Percentiles rank a stretch among this genome's conserved stretches.
Conservation (phyloP, 495 filamentous ascomycete genomes). For the Friedmanniomyces endolithicus region DNA sequence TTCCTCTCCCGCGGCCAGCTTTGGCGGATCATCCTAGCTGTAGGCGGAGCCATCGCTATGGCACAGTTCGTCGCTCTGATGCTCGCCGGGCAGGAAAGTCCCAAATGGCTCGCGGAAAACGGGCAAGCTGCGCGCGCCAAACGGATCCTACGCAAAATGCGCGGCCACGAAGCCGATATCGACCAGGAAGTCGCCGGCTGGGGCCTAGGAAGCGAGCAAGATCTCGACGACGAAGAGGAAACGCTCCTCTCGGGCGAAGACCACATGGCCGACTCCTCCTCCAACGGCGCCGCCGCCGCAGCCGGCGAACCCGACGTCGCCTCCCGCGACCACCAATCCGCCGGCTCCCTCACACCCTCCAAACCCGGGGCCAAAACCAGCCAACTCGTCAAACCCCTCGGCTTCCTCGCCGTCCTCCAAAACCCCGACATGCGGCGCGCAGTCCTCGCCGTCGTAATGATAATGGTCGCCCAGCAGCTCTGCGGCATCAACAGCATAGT, state of each 20-base stretch:
- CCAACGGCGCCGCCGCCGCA: background rate
- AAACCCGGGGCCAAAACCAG: background rate
- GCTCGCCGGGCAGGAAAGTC: constrained; percentile 66
- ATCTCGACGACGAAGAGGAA: constrained; percentile 29
- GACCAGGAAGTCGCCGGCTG: constrained; percentile 58
- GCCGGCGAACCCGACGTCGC: background rate
- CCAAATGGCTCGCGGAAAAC: constrained; percentile 67
- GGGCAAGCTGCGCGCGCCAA: constrained; percentile 49
- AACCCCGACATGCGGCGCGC: constrained; percentile 60
- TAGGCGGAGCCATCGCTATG: constrained; percentile 55
- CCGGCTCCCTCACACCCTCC: background rate
- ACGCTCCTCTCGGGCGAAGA: constrained; percentile 26
- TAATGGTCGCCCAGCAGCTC: constrained; percentile 90
- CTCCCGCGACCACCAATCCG: background rate
- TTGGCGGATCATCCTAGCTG: constrained; percentile 73
- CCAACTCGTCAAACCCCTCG: constrained; percentile 29
- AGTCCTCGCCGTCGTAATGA: constrained; percentile 70
- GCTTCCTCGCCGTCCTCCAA: constrained; percentile 52
- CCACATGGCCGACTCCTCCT: background rate
- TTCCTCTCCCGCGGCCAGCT: constrained; percentile 65
- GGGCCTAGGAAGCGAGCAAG: constrained; percentile 19
- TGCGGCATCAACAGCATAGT: constrained; percentile 79
- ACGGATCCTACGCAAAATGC: constrained; percentile 55
- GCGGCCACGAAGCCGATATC: constrained; percentile 56
- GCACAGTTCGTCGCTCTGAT: constrained; percentile 54